Evolutionary conservation across 176 grass and related monocot genomes (phyloP).

Genomic region (Carex myosuroides): DNA sequence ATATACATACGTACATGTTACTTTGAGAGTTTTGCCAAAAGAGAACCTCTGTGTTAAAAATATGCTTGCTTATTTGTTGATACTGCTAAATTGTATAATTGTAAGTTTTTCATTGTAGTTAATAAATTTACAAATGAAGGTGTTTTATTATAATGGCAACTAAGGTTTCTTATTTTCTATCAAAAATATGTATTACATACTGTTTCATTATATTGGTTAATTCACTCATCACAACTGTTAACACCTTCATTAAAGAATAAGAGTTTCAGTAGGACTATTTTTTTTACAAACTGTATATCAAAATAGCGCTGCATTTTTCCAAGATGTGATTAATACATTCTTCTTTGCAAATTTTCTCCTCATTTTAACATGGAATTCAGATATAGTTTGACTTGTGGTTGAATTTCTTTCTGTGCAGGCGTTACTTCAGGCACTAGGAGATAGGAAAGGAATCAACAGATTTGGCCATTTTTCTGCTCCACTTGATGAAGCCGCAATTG

Average conservation of each 20-base stretch:
- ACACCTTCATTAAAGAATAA: background rate
- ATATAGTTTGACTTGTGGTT: background rate
- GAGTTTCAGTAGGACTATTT: background rate
- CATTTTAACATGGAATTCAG: background rate
- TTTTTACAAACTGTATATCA: background rate
- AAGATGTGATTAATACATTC: background rate
- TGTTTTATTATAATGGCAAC: background rate
- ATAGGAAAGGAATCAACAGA: constrained; percentile 76
- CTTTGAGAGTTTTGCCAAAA: background rate
- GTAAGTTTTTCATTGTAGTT: background rate
- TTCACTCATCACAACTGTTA: background rate
- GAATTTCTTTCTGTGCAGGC: constrained; percentile 38
- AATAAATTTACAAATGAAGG: background rate
- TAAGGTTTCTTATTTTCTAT: background rate
- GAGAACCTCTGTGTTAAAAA: background rate
- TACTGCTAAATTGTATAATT: background rate
- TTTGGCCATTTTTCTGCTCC: constrained; percentile 92
- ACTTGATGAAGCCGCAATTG: constrained; percentile 82
- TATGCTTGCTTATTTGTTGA: background rate
- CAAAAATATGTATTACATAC: background rate
- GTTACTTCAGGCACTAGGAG: constrained; percentile 89
- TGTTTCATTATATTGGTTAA: background rate
- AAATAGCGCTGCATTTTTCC: background rate
- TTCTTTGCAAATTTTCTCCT: background rate
- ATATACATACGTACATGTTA: background rate